These are phyloP conservation scores for Ophiocordyceps camponoti-leonardi DNA, from an alignment of 2,329 filamentous ascomycete genomes.

Conservation along the genomic window DNA sequence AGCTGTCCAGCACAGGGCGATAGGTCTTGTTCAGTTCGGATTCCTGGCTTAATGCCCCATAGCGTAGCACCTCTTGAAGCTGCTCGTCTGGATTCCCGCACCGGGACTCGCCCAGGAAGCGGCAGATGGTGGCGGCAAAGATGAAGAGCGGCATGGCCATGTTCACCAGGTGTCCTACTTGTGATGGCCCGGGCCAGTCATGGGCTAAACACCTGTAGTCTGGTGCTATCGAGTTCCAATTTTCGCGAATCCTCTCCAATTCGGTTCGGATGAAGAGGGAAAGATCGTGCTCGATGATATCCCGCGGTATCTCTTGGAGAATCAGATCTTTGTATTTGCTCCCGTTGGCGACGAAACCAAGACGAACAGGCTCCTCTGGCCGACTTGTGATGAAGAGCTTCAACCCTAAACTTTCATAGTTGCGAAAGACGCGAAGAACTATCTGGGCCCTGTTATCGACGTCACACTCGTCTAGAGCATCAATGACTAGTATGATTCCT, in stretches of 20 bases:
- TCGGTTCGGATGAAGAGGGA: background rate
- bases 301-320: conserved; percentile 17
- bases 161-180: conserved; percentile 5
- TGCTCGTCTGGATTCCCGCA: background rate
- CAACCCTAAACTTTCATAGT: conserved; percentile 3
- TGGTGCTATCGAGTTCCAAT: conserved; percentile 5
- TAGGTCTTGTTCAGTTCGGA: background rate
- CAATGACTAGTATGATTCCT: conserved; percentile 14
- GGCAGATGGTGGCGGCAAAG: conserved; percentile 14
- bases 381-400: conserved; percentile 24
- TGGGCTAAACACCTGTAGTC: conserved; percentile 3
- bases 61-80: background rate
- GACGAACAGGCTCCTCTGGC: conserved; percentile 19
- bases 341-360: conserved; percentile 15
- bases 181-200: conserved; percentile 11
- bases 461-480: conserved; percentile 14
- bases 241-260: conserved; percentile 7
- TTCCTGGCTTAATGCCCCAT: too few species aligned
- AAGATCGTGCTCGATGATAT: conserved; percentile 18
- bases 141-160: conserved; percentile 18
- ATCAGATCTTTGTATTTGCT: conserved; percentile 9
- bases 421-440: conserved; percentile 9
- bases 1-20: background rate
- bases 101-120: conserved; percentile 8
- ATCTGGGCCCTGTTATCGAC: conserved; percentile 12